phyloP scores from a whole-genome alignment of 768 basidiomycete genomes.

The Kwoniella botswanensis region DNA sequence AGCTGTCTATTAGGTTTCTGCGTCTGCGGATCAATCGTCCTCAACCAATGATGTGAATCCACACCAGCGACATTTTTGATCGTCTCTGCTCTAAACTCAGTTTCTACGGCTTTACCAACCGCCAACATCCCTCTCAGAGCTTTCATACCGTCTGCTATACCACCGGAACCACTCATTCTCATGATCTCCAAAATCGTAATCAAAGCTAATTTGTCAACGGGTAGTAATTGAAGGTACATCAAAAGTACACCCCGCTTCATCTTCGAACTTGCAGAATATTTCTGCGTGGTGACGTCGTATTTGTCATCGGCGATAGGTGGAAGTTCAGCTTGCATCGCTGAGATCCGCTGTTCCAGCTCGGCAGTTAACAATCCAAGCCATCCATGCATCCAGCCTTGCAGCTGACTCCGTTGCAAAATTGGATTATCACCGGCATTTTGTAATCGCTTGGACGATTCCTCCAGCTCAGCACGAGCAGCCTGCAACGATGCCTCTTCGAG shows the following conservation, averaged over 20 bases:
- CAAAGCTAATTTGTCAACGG: conserved; percentile 77
- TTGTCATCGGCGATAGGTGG: conserved; percentile 16
- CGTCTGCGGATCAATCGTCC: conserved; percentile 43
- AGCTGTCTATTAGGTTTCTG: conserved; percentile 40
- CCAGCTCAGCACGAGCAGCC: conserved; percentile 50
- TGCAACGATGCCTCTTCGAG: conserved; percentile 50
- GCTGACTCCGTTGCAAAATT: conserved; percentile 33
- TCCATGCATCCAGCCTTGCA: conserved; percentile 56
- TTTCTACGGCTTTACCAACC: conserved; percentile 83
- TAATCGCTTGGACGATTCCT: conserved; percentile 40
- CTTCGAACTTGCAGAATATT: conserved; percentile 19
- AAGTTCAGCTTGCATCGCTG: conserved; percentile 28
- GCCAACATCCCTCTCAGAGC: conserved; percentile 77
- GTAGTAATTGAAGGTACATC: conserved; percentile 77
- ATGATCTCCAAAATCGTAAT: conserved; percentile 89
- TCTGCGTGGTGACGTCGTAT: conserved; percentile 28
- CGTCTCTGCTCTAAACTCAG: conserved; percentile 85
- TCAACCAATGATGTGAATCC: conserved; percentile 47
- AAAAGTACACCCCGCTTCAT: conserved; percentile 60
- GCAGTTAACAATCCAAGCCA: conserved; percentile 39
- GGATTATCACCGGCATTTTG: conserved; percentile 27
- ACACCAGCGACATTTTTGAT: conserved; percentile 60
- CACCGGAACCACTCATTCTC: conserved; percentile 73
- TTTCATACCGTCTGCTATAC: conserved; percentile 85
- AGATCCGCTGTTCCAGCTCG: conserved; percentile 35